These are phyloP conservation scores for Ascoidea asiatica DNA, from an alignment of 805 yeast genomes.

Conservation along the genomic window DNA sequence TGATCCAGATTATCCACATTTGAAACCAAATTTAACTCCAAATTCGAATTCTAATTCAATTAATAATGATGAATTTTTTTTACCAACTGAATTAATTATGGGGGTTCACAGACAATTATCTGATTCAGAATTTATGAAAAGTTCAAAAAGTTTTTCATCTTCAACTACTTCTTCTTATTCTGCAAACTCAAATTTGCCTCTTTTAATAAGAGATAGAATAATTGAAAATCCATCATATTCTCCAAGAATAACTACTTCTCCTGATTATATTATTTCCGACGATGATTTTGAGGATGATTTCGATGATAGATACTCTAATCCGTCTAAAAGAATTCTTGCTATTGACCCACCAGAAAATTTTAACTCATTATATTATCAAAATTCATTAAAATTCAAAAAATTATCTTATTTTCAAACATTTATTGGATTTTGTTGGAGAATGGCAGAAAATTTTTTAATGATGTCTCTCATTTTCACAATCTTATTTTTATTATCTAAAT, in stretches of 20 bases:
- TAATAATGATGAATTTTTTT: not conserved
- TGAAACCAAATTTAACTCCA: constrained; percentile 18
- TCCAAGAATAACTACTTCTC: no score
- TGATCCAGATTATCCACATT: not conserved
- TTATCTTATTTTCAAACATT: constrained; percentile 2
- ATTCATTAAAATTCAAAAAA: not conserved
- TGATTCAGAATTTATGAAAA: constrained; percentile 7
- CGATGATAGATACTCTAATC: constrained; percentile 7
- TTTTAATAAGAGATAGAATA: no score
- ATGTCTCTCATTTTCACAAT: constrained; percentile 24
- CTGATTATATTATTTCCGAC: no score
- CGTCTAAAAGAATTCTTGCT: constrained; percentile 4
- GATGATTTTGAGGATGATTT: no score
- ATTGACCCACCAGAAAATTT: constrained; percentile 6
- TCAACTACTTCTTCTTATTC: constrained; percentile 7
- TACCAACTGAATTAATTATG: not conserved
- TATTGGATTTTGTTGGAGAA: constrained; percentile 15
- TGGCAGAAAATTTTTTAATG: constrained; percentile 37
- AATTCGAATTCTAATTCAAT: constrained; percentile 19
- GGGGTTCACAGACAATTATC: no score
- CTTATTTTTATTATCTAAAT: constrained; percentile 22
- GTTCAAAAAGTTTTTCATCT: constrained; percentile 7
- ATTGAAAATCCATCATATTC: no score
- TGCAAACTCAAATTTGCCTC: not conserved
- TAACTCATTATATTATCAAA: not conserved